phyloP scores from a whole-genome alignment of 1,139 yeast genomes.

The Meyerozyma carpophila region DNA sequence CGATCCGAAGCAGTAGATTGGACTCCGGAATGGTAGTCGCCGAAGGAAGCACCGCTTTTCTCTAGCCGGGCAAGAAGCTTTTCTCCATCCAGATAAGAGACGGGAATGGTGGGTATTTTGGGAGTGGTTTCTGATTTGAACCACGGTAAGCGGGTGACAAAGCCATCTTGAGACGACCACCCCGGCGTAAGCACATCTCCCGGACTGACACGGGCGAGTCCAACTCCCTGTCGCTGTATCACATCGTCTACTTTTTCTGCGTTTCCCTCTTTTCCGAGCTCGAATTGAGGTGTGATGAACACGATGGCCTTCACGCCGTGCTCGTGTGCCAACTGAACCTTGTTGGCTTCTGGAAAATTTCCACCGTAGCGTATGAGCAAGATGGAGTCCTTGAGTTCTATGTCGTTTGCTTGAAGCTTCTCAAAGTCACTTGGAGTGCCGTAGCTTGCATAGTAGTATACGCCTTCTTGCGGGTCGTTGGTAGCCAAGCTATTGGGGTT shows the following conservation, averaged over 20 bases:
- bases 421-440: constrained; percentile 60
- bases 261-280: constrained; percentile 15
- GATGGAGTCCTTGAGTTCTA: constrained; percentile 39
- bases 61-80: constrained; percentile 42
- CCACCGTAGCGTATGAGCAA: constrained; percentile 63
- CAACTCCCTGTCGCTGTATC: constrained; percentile 62
- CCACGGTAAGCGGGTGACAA: constrained; percentile 33
- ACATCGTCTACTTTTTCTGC: constrained; percentile 42
- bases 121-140: constrained; percentile 54
- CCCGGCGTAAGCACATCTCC: constrained; percentile 85
- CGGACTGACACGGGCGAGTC: constrained; percentile 56
- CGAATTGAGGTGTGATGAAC: constrained; percentile 27
- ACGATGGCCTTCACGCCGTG: constrained; percentile 31
- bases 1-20: not conserved
- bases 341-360: constrained; percentile 30
- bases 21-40: constrained; percentile 25
- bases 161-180: constrained; percentile 51
- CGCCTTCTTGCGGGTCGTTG: constrained; percentile 47
- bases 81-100: constrained; percentile 66
- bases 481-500: constrained; percentile 58
- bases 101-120: constrained; percentile 68
- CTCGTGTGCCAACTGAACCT: constrained; percentile 27
- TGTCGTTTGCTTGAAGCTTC: constrained; percentile 28
- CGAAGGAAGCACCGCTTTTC: constrained; percentile 41
- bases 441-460: constrained; percentile 50